These are phyloP conservation scores for Pachysandra terminalis DNA, from an alignment of 164 flowering plant genomes.

Conservation along the genomic window DNA sequence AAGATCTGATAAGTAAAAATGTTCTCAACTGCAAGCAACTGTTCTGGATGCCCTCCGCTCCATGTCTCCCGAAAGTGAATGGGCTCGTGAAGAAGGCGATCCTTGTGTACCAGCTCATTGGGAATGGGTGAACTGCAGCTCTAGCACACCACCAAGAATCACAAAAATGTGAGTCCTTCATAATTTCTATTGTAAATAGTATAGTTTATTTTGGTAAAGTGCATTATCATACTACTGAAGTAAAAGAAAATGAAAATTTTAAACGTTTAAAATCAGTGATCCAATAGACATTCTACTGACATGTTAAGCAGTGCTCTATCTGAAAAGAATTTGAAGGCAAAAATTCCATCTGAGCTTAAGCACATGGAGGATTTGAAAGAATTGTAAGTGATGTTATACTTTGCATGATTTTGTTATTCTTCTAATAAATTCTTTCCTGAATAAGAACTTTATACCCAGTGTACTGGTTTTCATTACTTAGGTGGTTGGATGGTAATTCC, in stretches of 20 bases:
- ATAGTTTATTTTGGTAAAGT: neutral
- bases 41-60: conserved; percentile 44
- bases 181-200: neutral
- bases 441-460: neutral
- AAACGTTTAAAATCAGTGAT: neutral
- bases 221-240: neutral
- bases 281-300: conserved; percentile 6
- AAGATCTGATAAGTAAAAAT: conserved; percentile 18
- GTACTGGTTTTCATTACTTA: conserved; percentile 19
- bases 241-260: neutral
- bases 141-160: conserved; percentile 66
- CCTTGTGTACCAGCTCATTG: conserved; percentile 78
- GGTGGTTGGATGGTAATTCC: conserved; percentile 80
- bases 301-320: conserved; percentile 57
- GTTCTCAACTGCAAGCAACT: conserved; percentile 36
- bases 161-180: conserved; percentile 55
- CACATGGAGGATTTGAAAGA: conserved; percentile 70
- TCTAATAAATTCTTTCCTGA: conserved; percentile 2
- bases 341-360: conserved; percentile 58
- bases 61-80: conserved; percentile 38
- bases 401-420: neutral
- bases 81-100: conserved; percentile 64
- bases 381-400: conserved; percentile 53
- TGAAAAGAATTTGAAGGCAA: conserved; percentile 59
- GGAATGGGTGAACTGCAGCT: conserved; percentile 87